Percentiles rank a stretch among this genome's conserved stretches.
Conservation (phyloP, 306 rosid genomes). For the Medicago arabica region DNA sequence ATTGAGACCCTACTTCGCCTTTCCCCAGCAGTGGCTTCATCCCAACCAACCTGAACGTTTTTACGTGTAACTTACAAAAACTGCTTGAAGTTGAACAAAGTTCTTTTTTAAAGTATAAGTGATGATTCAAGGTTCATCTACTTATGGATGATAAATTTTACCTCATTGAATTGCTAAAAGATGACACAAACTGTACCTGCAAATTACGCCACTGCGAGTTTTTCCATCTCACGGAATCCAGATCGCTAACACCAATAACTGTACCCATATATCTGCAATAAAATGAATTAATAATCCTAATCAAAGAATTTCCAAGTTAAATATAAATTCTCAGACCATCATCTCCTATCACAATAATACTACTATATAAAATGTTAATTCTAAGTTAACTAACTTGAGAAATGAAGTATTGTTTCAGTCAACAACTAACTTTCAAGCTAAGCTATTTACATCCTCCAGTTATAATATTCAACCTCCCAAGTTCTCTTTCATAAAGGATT, state of each 20-base stretch:
- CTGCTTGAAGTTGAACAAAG: constrained; percentile 9
- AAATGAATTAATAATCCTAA: constrained; percentile 10
- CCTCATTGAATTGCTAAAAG: constrained; percentile 6
- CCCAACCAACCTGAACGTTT: constrained; percentile 91
- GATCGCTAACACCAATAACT: constrained; percentile 87
- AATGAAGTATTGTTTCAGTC: background rate
- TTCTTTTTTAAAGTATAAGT: background rate
- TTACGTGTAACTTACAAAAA: background rate
- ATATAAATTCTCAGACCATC: constrained; percentile 6
- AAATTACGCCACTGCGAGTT: constrained; percentile 96
- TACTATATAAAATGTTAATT: background rate
- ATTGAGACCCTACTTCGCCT: constrained; percentile 84
- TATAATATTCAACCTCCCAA: constrained; percentile 26
- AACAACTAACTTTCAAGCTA: constrained; percentile 8
- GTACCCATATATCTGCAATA: constrained; percentile 95
- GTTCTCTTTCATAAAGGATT: constrained; percentile 8
- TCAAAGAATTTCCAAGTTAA: constrained; percentile 24
- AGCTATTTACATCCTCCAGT: constrained; percentile 26
- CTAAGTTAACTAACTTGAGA: constrained; percentile 5
- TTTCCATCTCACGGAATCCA: constrained; percentile 95
- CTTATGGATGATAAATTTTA: background rate
- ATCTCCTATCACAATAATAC: background rate
- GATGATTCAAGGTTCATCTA: constrained; percentile 19
- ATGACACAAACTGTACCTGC: constrained; percentile 63
- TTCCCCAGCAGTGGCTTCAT: constrained; percentile 96